Evolutionary conservation across 2,329 filamentous ascomycete genomes (phyloP), one percentile per base, ranked within the genome.

Genomic region (Aspergillus sp.): DNA sequence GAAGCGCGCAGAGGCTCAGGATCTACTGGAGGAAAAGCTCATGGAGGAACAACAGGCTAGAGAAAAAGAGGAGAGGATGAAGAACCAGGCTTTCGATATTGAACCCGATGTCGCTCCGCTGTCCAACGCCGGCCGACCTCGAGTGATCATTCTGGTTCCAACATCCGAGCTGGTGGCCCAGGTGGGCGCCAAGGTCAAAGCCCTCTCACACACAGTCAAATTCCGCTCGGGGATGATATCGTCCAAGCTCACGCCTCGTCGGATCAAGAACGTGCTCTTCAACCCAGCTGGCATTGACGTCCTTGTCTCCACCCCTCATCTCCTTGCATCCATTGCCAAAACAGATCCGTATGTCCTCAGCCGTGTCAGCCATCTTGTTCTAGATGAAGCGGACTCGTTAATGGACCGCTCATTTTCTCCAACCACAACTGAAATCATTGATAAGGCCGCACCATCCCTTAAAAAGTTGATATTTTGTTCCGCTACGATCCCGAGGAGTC

Each of bases 351-450:
- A 95, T 60, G 84, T 98, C 52, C 81, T 98, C 32, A 90, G 88
- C n/a, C 85, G 89, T 10, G 90, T 97, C 49, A 84, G 82, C 1
- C 88, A 97, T 64, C 78, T 98, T 9, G 80, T 98, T 50, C 78
- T 95, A 43, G 94, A 98, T 64, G 94, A 98, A 74, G 94, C 94
- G 1, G 93, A 98, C 70, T 96, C 90, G 3, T 81, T 98, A 7
- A 81, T 98, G 57, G 94, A 98, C 70, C 86, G 90, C 49, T 94
- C 89, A 50, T 98, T 98, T 73, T 80, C 86, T 3, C 84, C 88
- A 1, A 83, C 85, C 20, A 97, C 93, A 0, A 86, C 82, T 9
- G 79, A 81, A 47, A 88, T 98, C 56, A 79, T 98, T 54, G 88
- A 95, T 61, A 85, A 86, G 49, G 81, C 85, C 1, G 79, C 83